Conservation (phyloP, 2,329 filamentous ascomycete species). For the Aspergillus sp. region DNA sequence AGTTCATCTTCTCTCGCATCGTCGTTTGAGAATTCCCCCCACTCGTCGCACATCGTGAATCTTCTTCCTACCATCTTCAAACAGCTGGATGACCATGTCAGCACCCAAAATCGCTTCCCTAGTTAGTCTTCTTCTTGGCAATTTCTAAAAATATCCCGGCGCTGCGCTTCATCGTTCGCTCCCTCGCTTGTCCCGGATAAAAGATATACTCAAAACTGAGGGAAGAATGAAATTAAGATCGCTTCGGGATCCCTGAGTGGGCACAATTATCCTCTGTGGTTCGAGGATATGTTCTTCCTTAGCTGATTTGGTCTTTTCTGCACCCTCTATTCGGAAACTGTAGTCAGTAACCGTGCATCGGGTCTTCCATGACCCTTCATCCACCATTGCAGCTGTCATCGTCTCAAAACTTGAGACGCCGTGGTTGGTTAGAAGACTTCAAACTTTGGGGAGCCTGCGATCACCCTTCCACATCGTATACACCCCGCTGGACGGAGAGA, state of each 20-base stretch:
- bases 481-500: background rate
- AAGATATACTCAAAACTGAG: too few species aligned
- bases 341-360: too few species aligned
- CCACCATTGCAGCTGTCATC: background rate
- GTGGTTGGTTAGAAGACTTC: too few species aligned
- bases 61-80: background rate
- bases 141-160: background rate
- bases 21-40: background rate
- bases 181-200: background rate
- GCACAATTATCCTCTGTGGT: background rate
- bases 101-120: conserved; percentile 1
- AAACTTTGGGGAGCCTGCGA: too few species aligned
- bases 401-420: too few species aligned
- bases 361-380: background rate
- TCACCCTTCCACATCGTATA: background rate
- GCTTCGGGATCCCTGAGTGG: background rate
- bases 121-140: background rate
- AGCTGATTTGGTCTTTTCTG: too few species aligned
- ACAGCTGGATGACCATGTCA: conserved; percentile 1
- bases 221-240: background rate
- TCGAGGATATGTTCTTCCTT: too few species aligned
- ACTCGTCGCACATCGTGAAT: background rate
- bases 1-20: background rate
- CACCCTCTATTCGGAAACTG: too few species aligned
- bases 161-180: background rate